Evolutionary conservation across 495 filamentous ascomycete species (phyloP).

Genomic region (Penicillium angulare): DNA sequence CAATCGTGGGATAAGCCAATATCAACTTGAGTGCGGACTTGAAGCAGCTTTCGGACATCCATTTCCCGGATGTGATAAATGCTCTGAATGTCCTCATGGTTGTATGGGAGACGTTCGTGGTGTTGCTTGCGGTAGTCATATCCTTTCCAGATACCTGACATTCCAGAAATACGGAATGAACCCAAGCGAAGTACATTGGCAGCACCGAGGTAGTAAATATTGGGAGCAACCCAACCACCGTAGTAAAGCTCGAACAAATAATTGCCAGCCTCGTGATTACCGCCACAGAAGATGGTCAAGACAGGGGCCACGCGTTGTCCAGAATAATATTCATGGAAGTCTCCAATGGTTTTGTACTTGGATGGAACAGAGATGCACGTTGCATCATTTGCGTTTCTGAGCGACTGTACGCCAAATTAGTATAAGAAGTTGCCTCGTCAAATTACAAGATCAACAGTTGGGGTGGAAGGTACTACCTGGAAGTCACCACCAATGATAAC

Average conservation of each 20-base stretch:
- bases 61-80: conserved; percentile 88
- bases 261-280: conserved; percentile 91
- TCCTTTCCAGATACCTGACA: conserved; percentile 92
- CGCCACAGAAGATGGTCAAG: conserved; percentile 86
- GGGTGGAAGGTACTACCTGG: too few relatives aligned
- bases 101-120: conserved; percentile 84
- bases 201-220: conserved; percentile 94
- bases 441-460: background rate
- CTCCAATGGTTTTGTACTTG: conserved; percentile 80
- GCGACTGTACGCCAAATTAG: conserved; percentile 49
- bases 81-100: conserved; percentile 62
- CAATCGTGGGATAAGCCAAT: conserved; percentile 93
- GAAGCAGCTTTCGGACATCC: conserved; percentile 88
- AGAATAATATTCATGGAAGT: conserved; percentile 92
- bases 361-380: conserved; percentile 79
- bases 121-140: conserved; percentile 81
- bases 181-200: conserved; percentile 83
- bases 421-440: background rate
- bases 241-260: conserved; percentile 90
- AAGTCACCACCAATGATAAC: conserved; percentile 92
- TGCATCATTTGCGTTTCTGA: conserved; percentile 84
- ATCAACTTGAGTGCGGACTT: conserved; percentile 78
- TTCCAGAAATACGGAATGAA: conserved; percentile 79
- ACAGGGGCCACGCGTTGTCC: conserved; percentile 75
- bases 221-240: conserved; percentile 94